Percentiles rank a stretch among this genome's conserved stretches.
Conservation (phyloP, 139 green algal genomes). For the Picochlorum sp. region DNA sequence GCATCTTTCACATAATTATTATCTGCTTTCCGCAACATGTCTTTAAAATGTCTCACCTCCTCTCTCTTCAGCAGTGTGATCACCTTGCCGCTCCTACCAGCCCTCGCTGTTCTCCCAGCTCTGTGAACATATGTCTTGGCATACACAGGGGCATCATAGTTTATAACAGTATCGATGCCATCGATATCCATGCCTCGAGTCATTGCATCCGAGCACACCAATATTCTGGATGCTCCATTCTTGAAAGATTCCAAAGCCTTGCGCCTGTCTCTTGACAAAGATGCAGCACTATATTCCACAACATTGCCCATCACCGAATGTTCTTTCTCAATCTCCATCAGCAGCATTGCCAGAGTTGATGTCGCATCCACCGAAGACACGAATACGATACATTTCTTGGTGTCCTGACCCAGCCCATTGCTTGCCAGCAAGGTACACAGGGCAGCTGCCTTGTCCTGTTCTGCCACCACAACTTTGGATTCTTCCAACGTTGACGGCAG, state of each 20-base stretch:
- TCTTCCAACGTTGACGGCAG: slow-evolving; percentile 66
- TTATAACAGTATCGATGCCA: slow-evolving; percentile 56
- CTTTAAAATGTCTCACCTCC: slow-evolving; percentile 81
- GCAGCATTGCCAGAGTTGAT: slow-evolving; percentile 32
- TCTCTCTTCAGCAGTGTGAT: slow-evolving; percentile 56
- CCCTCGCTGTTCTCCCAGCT: slow-evolving; percentile 73
- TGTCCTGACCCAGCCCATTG: slow-evolving; percentile 16
- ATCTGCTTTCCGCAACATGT: slow-evolving; percentile 72
- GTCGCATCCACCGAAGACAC: slow-evolving; percentile 73
- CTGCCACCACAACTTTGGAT: slow-evolving; percentile 59
- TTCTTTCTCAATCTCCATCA: slow-evolving; percentile 9
- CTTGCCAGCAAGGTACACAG: slow-evolving; percentile 58
- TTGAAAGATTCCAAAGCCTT: neutral
- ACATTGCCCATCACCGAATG: neutral
- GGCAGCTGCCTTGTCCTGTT: slow-evolving; percentile 55
- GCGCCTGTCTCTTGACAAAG: slow-evolving; percentile 15
- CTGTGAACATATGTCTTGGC: slow-evolving; percentile 72
- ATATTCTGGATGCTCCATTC: slow-evolving; percentile 24
- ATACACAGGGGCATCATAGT: slow-evolving; percentile 84
- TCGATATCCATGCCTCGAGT: slow-evolving; percentile 82
- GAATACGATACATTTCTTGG: slow-evolving; percentile 67
- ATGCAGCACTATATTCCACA: slow-evolving; percentile 49
- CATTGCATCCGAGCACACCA: slow-evolving; percentile 83
- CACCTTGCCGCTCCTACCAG: slow-evolving; percentile 30
- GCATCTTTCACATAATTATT: slow-evolving; percentile 70